Conservation (phyloP, 1,139 yeast species). For the Debaryomycetaceae sp. region DNA sequence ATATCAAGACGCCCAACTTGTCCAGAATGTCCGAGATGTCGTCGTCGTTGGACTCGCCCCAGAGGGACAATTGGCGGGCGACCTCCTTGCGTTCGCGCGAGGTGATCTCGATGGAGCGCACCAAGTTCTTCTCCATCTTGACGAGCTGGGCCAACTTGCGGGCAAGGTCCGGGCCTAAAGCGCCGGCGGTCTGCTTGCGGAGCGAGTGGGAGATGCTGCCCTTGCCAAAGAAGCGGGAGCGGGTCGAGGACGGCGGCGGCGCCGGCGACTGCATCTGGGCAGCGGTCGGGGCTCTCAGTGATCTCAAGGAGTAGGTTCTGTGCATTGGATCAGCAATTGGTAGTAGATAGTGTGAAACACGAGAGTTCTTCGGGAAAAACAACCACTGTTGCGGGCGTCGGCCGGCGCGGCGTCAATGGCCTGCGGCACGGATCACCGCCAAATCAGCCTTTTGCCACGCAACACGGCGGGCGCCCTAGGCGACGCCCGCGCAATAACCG, state of each 20-base stretch:
- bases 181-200: slow-evolving; percentile 64
- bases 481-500: too few relatives aligned
- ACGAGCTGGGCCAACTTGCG: slow-evolving; percentile 67
- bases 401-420: too few relatives aligned
- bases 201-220: slow-evolving; percentile 56
- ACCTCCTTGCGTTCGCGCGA: slow-evolving; percentile 74
- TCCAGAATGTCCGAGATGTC: slow-evolving; percentile 80
- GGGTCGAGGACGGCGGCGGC: slow-evolving; percentile 65
- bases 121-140: slow-evolving; percentile 73
- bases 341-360: too few relatives aligned
- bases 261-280: slow-evolving; percentile 74
- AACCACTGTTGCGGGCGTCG: too few relatives aligned
- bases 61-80: slow-evolving; percentile 69
- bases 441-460: too few relatives aligned
- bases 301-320: slow-evolving; percentile 76
- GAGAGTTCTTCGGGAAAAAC: too few relatives aligned
- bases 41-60: slow-evolving; percentile 84
- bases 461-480: too few relatives aligned
- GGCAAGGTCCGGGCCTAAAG: slow-evolving; percentile 69
- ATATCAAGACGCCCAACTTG: slow-evolving; percentile 72
- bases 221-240: slow-evolving; percentile 62
- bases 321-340: slow-evolving; percentile 34
- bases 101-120: slow-evolving; percentile 70
- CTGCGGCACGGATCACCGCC: too few relatives aligned
- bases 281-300: slow-evolving; percentile 72